phyloP scores from a whole-genome alignment of 2,329 filamentous ascomycete genomes.

The Daldinia eschscholtzii region DNA sequence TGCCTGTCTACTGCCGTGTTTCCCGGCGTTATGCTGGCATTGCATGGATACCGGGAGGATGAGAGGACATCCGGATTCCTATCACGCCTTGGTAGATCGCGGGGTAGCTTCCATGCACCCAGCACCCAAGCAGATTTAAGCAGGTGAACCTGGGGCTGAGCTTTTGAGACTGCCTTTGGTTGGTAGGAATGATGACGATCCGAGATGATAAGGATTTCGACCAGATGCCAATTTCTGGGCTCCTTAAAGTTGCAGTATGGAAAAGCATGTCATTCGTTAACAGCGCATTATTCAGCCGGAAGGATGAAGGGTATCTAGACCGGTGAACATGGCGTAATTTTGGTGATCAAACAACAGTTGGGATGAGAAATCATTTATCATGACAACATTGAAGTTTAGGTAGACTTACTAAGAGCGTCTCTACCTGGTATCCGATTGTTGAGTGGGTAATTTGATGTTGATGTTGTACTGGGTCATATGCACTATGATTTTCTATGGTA shows the following conservation, averaged over 20 bases:
- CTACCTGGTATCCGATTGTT: background rate
- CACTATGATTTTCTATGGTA: no score
- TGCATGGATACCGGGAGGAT: slow-evolving; percentile 16
- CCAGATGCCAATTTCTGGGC: slow-evolving; percentile 10
- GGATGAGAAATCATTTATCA: background rate
- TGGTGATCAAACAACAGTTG: background rate
- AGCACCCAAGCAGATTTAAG: slow-evolving; percentile 15
- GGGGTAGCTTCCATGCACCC: slow-evolving; percentile 4
- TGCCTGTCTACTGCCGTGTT: slow-evolving; percentile 2
- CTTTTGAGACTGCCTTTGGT: slow-evolving; percentile 28
- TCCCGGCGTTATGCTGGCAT: slow-evolving; percentile 6
- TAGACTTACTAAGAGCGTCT: background rate
- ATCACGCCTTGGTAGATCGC: slow-evolving; percentile 15
- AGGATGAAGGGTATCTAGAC: background rate
- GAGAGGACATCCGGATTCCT: slow-evolving; percentile 11
- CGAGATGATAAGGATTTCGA: slow-evolving; percentile 49
- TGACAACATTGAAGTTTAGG: no score
- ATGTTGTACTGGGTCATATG: no score
- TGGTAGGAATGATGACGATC: slow-evolving; percentile 49
- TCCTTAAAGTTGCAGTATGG: background rate
- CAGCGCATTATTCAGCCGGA: slow-evolving; percentile 1
- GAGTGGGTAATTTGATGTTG: no score
- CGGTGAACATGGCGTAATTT: background rate
- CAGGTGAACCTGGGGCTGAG: slow-evolving; percentile 14
- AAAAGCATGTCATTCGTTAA: background rate